Evolutionary conservation across 371 early-diverging fungal species (phyloP).

Genomic region (Thermomucor indicae-seudaticae): DNA sequence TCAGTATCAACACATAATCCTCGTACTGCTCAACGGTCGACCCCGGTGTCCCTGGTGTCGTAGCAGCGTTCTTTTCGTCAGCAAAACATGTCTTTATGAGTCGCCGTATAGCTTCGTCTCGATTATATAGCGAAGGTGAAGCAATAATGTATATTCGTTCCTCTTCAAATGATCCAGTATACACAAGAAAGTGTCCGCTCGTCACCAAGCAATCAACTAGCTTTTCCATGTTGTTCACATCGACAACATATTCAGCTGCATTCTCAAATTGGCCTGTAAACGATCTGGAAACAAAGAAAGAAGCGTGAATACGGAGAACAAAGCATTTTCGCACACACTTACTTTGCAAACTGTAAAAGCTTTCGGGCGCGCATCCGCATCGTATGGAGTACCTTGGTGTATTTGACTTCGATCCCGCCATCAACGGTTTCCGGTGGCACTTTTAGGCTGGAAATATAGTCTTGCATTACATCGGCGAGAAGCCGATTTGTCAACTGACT

Average conservation of each 20-base stretch:
- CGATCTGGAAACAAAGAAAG: slow-evolving; percentile 29
- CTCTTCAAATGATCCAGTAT: slow-evolving; percentile 62
- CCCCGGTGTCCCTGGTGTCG: slow-evolving; percentile 18
- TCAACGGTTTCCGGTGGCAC: slow-evolving; percentile 34
- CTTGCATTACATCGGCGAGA: slow-evolving; percentile 41
- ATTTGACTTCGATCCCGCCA: slow-evolving; percentile 50
- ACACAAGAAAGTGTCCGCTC: slow-evolving; percentile 66
- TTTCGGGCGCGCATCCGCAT: slow-evolving; percentile 66
- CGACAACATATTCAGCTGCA: slow-evolving; percentile 69
- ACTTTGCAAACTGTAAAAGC: slow-evolving; percentile 59
- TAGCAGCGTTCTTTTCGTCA: slow-evolving; percentile 19
- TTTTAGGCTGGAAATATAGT: slow-evolving; percentile 45
- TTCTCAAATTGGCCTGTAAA: slow-evolving; percentile 70
- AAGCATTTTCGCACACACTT: slow-evolving; percentile 2
- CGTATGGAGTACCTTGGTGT: slow-evolving; percentile 59
- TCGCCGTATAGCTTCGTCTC: slow-evolving; percentile 29
- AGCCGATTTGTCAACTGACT: slow-evolving; percentile 47
- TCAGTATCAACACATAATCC: slow-evolving; percentile 51
- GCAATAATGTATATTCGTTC: slow-evolving; percentile 62
- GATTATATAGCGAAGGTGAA: slow-evolving; percentile 37
- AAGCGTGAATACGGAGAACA: neutral
- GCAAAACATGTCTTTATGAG: slow-evolving; percentile 35
- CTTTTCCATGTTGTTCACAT: slow-evolving; percentile 41
- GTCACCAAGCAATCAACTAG: slow-evolving; percentile 58
- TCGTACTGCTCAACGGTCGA: slow-evolving; percentile 14